Evolutionary conservation across 371 early-diverging fungal species (phyloP).

Genomic region (Capillidium rhysosporum): DNA sequence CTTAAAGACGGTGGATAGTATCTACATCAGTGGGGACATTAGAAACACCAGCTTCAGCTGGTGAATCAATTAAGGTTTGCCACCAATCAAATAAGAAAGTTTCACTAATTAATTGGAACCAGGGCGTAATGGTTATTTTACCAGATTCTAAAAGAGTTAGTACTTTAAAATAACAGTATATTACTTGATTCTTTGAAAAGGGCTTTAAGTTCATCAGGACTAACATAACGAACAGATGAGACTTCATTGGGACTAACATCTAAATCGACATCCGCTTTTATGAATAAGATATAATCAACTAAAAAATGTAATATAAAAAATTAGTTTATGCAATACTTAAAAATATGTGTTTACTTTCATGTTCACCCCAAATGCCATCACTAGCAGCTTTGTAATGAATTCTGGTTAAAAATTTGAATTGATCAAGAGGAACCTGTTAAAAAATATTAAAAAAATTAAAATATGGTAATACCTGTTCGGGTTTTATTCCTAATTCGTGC

Average conservation of each 20-base stretch:
- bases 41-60: conserved; percentile 6
- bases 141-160: not conserved
- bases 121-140: conserved; percentile 67
- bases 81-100: conserved; percentile 90
- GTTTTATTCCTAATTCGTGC: conserved; percentile 86
- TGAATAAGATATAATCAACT: conserved; percentile 81
- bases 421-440: conserved; percentile 40
- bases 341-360: conserved; percentile 45
- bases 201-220: conserved; percentile 44
- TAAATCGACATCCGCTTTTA: conserved; percentile 41
- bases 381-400: conserved; percentile 90
- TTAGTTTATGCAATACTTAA: not conserved
- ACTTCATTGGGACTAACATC: conserved; percentile 68
- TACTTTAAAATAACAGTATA: no score
- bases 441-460: not conserved
- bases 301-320: conserved; percentile 1
- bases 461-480: conserved; percentile 19
- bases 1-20: conserved; percentile 23
- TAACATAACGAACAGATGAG: conserved; percentile 45
- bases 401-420: conserved; percentile 71
- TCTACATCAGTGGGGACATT: conserved; percentile 28
- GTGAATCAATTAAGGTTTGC: conserved; percentile 56
- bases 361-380: conserved; percentile 92
- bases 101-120: conserved; percentile 85
- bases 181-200: conserved; percentile 40